Evolutionary conservation across 441 rosid genomes (phyloP).

Genomic region (Croton laevigatus): DNA sequence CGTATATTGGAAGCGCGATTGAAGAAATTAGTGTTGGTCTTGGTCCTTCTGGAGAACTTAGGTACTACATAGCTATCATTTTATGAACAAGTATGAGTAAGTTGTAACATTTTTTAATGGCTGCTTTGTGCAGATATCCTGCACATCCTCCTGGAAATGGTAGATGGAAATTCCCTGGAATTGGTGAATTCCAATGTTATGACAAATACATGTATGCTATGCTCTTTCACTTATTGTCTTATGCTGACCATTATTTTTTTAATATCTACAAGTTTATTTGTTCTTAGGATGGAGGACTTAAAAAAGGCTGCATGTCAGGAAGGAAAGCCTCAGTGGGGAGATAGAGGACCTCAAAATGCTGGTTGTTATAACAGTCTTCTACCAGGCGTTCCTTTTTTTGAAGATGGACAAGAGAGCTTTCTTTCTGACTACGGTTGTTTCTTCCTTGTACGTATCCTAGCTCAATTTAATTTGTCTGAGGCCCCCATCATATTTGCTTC

Average conservation of each 20-base stretch:
- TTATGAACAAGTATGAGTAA: constrained; percentile 10
- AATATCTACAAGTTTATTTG: constrained; percentile 25
- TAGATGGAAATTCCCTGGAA: constrained; percentile 77
- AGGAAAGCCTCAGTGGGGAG: constrained; percentile 67
- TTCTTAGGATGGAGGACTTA: constrained; percentile 66
- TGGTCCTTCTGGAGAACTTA: constrained; percentile 54
- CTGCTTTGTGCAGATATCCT: constrained; percentile 51
- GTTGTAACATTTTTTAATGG: constrained; percentile 24
- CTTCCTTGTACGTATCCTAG: constrained; percentile 49
- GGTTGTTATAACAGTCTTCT: constrained; percentile 64
- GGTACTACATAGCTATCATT: constrained; percentile 38
- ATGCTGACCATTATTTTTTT: constrained; percentile 8
- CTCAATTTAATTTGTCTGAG: constrained; percentile 11
- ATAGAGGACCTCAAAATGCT: constrained; percentile 49
- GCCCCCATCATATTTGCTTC: neutral
- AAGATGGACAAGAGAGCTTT: constrained; percentile 57
- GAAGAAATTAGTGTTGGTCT: constrained; percentile 52
- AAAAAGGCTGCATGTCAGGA: constrained; percentile 60
- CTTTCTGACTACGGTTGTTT: constrained; percentile 66
- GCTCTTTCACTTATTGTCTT: constrained; percentile 2
- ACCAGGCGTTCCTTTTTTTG: constrained; percentile 53
- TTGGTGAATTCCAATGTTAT: constrained; percentile 79
- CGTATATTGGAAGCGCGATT: constrained; percentile 50
- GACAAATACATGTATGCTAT: constrained; percentile 65
- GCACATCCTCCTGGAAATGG: constrained; percentile 64